Evolutionary conservation across 1,139 yeast species (phyloP).

Genomic region (Geotrichum cucujoidarum): DNA sequence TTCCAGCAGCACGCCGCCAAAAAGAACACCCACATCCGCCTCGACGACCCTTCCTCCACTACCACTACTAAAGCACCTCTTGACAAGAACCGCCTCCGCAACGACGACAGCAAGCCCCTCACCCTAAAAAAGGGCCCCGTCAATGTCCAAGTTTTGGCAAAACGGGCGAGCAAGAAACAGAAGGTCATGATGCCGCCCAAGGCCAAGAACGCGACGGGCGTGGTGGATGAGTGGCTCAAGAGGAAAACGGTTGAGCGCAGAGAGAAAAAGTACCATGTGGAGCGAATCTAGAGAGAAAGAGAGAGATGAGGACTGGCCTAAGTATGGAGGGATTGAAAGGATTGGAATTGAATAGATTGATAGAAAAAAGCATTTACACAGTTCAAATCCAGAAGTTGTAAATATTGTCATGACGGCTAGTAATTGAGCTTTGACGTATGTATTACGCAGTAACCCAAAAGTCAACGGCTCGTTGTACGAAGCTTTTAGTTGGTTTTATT

Average conservation of each 20-base stretch:
- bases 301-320: too few relatives aligned
- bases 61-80: background rate
- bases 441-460: too few relatives aligned
- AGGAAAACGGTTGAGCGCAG: slow-evolving; percentile 15
- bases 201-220: slow-evolving; percentile 6
- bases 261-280: background rate
- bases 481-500: too few relatives aligned
- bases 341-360: too few relatives aligned
- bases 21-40: slow-evolving; percentile 3
- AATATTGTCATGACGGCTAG: too few relatives aligned
- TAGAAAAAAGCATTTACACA: too few relatives aligned
- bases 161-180: slow-evolving; percentile 1
- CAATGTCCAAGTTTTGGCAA: slow-evolving; percentile 13
- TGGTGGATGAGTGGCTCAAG: slow-evolving; percentile 13
- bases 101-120: background rate
- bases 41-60: background rate
- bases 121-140: slow-evolving; percentile 17
- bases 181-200: slow-evolving; percentile 12
- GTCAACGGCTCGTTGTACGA: too few relatives aligned
- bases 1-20: slow-evolving; percentile 8
- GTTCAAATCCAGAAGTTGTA: too few relatives aligned
- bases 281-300: too few relatives aligned
- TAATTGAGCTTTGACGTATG: too few relatives aligned
- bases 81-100: slow-evolving; percentile 3
- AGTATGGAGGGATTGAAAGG: too few relatives aligned